Percentiles rank a stretch among this genome's conserved stretches.
phyloP scores from a whole-genome alignment of 129 eudicot species.

The Centrapalus pauciflorus region DNA sequence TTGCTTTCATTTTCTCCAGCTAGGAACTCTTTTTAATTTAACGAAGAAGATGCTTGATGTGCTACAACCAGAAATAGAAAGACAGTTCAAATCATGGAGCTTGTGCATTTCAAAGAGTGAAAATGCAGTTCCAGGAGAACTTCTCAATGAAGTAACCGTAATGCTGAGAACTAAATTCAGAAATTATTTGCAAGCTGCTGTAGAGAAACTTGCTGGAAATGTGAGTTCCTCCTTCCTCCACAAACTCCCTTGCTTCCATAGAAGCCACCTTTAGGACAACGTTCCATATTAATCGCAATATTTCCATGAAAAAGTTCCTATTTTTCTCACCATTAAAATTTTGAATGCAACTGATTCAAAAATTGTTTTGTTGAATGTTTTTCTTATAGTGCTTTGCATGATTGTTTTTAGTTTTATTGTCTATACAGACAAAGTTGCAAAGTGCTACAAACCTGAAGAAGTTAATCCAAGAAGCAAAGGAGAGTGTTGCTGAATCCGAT shows the following conservation, averaged over 20 bases:
- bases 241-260: no score
- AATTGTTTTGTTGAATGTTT: neutral
- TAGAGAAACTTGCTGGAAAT: conserved; percentile 71
- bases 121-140: conserved; percentile 56
- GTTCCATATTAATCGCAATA: neutral
- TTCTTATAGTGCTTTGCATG: neutral
- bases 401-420: neutral
- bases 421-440: conserved; percentile 58
- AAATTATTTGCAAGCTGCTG: conserved; percentile 55
- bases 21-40: conserved; percentile 62
- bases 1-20: conserved; percentile 28
- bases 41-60: conserved; percentile 80
- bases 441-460: conserved; percentile 58
- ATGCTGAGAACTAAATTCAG: conserved; percentile 68
- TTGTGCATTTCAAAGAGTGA: conserved; percentile 45
- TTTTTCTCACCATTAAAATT: neutral
- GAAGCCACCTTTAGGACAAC: neutral
- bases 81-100: conserved; percentile 49
- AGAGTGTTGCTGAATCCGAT: conserved; percentile 48
- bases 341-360: neutral
- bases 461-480: conserved; percentile 75
- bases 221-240: no score
- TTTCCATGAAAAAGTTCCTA: neutral
- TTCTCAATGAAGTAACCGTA: conserved; percentile 64
- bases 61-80: conserved; percentile 61